A percentile compares a stretch with the other conserved stretches of the same genome.
These are phyloP conservation scores for Fraxinus angustifolia DNA, from an alignment of 305 asterid species.

Conservation along the genomic window DNA sequence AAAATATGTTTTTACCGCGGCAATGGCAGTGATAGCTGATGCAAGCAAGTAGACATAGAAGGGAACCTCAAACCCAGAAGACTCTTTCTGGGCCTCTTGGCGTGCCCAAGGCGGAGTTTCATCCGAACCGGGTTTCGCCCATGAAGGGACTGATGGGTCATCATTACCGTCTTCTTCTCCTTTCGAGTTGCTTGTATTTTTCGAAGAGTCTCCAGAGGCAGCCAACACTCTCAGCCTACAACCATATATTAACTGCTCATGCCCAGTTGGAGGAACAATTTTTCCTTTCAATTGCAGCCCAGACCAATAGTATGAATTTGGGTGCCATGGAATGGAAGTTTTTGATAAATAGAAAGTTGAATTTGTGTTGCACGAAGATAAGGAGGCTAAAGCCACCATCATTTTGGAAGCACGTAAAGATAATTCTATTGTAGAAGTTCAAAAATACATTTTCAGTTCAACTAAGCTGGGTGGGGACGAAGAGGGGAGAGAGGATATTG, in stretches of 20 bases:
- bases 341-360: slow-evolving; percentile 28
- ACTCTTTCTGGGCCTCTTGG: slow-evolving; percentile 56
- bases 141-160: slow-evolving; percentile 64
- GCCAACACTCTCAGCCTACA: slow-evolving; percentile 34
- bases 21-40: slow-evolving; percentile 86
- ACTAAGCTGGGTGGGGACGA: neutral
- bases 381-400: slow-evolving; percentile 44
- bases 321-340: slow-evolving; percentile 24
- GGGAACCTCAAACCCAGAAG: slow-evolving; percentile 57
- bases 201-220: slow-evolving; percentile 51
- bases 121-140: slow-evolving; percentile 81
- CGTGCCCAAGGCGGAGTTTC: slow-evolving; percentile 95
- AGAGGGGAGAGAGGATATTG: neutral
- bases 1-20: slow-evolving; percentile 54
- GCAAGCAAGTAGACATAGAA: slow-evolving; percentile 80
- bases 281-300: slow-evolving; percentile 10
- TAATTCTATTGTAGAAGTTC: neutral
- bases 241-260: slow-evolving; percentile 2
- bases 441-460: neutral
- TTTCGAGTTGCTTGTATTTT: slow-evolving; percentile 32
- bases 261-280: slow-evolving; percentile 21
- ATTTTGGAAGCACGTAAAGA: neutral
- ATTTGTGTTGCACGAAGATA: slow-evolving; percentile 25
- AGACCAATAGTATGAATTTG: slow-evolving; percentile 23
- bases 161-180: slow-evolving; percentile 28